phyloP scores from a whole-genome alignment of 2,329 filamentous ascomycete genomes.

The Colletotrichum tofieldiae region DNA sequence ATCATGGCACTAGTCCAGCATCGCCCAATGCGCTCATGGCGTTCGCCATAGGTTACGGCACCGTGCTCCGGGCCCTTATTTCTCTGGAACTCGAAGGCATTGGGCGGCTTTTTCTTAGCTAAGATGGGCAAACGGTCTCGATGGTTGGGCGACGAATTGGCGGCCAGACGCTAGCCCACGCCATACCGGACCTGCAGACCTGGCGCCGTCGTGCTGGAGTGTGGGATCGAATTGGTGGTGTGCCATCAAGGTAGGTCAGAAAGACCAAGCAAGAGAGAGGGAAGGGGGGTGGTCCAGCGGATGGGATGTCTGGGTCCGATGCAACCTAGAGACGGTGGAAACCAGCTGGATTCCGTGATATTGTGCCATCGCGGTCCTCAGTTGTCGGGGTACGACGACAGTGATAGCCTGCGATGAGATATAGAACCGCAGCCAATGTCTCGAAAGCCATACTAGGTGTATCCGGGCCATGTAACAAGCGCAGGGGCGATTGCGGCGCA shows the following conservation, averaged over 20 bases:
- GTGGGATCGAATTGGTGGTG: slow-evolving; percentile 10
- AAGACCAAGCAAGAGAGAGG: slow-evolving; percentile 20
- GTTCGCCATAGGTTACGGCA: slow-evolving; percentile 5
- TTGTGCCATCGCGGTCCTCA: slow-evolving; percentile 38
- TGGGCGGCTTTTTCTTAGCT: neutral
- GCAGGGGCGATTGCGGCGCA: slow-evolving; percentile 16
- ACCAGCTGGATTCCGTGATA: slow-evolving; percentile 8
- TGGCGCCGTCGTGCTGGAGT: slow-evolving; percentile 22
- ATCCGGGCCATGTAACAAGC: neutral
- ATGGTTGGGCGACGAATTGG: slow-evolving; percentile 16
- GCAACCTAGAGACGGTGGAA: slow-evolving; percentile 21
- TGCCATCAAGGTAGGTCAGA: slow-evolving; percentile 34
- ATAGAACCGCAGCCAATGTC: slow-evolving; percentile 4
- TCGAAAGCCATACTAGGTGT: neutral
- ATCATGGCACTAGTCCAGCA: slow-evolving; percentile 21
- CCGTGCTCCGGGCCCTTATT: slow-evolving; percentile 25
- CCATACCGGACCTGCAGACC: slow-evolving; percentile 42
- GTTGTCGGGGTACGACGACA: slow-evolving; percentile 13
- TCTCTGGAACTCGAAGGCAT: slow-evolving; percentile 13
- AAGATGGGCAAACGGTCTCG: slow-evolving; percentile 6
- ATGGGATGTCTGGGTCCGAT: slow-evolving; percentile 29
- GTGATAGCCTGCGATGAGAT: neutral
- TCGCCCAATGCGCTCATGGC: slow-evolving; percentile 27
- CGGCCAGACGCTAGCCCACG: slow-evolving; percentile 33
- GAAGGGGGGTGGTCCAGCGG: neutral